Evolutionary conservation across 768 basidiomycete genomes (phyloP).

Genomic region (Boletus bicolor): DNA sequence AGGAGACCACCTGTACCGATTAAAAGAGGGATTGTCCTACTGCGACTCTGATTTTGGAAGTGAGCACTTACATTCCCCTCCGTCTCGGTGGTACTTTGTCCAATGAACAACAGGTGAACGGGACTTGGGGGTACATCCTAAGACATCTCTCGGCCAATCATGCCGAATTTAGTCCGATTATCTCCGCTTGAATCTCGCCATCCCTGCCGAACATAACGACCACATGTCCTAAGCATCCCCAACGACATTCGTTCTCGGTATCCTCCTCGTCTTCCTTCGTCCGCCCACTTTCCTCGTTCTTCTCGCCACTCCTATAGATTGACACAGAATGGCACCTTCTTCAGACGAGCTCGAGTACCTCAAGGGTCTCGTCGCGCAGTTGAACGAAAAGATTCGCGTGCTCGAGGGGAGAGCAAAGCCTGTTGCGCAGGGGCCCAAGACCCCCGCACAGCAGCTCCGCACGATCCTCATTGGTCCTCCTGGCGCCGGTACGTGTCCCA

Average conservation of each 20-base stretch:
- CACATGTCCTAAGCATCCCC: background rate
- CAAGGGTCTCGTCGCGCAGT: slow-evolving; percentile 86
- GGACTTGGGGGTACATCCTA: too few relatives aligned
- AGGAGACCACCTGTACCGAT: too few relatives aligned
- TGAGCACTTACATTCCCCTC: background rate
- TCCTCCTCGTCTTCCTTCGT: background rate
- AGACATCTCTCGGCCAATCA: background rate
- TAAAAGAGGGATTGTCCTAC: background rate
- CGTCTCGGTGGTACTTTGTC: too few relatives aligned
- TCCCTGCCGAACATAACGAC: slow-evolving; percentile 5
- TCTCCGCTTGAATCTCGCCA: slow-evolving; percentile 25
- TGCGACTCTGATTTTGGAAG: background rate
- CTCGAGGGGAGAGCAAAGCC: slow-evolving; percentile 72
- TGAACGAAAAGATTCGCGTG: slow-evolving; percentile 82
- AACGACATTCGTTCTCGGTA: background rate
- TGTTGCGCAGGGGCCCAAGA: slow-evolving; percentile 39
- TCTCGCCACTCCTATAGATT: background rate
- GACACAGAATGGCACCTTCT: slow-evolving; percentile 51
- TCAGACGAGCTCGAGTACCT: slow-evolving; percentile 89
- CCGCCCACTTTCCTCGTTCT: background rate
- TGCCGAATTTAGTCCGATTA: slow-evolving; percentile 9
- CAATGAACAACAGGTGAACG: background rate
- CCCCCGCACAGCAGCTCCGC: slow-evolving; percentile 76
- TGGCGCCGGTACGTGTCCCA: slow-evolving; percentile 73
- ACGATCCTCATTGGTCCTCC: slow-evolving; percentile 96